Evolutionary conservation across 1,284 basidiomycete species (phyloP), one percentile per base, ranked within the genome.

Genomic region (Rhodotorula sp.): DNA sequence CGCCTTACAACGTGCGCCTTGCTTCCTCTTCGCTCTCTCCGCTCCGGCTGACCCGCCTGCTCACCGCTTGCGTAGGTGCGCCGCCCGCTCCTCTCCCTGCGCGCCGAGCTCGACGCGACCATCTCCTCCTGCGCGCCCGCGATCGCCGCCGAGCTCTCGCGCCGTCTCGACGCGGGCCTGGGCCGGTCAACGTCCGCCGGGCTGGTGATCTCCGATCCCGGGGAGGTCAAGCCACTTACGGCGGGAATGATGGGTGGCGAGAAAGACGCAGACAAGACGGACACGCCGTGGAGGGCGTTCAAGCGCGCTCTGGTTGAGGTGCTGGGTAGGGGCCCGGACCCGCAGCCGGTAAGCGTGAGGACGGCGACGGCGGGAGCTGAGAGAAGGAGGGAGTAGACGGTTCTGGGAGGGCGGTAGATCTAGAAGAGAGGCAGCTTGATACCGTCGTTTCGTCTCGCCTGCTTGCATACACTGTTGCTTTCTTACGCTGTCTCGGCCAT

Each of bases 51-150:
- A 57, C 34, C 32, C 8, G 27, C 10, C 0, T 12, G 22, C 48
- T 22, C 58, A n/a, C 44, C 50, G n/a, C n/a, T n/a, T n/a, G 13
- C 37, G 37, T 39, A 58, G 57, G 90, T 89, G 32, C 85, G 91
- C 27, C 83, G 89, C 56, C 82, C 86, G 9, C 86, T 89, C 66
- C 84, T 90, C 71, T 82, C 83, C 48, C 84, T 85, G 32, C 83
- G 84, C 19, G 82, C 80, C 29, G 91, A 93, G 81, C 82, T 93
- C 22, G 84, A 84, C 83, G 81, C 72, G 80, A 86, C 66, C 89
- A 88, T 78, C 82, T 84, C 41, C 85, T 85, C 3, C 83, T 85
- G 56, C n/a, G 41, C 60, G 1, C 62, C 64, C 13, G 21, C 50
- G 10, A 69, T 76, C 61, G 87, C 81, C 13, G 84, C 85, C 72